These are phyloP conservation scores for Populus hybrid DNA, from an alignment of 441 rosid genomes.

Conservation along the genomic window DNA sequence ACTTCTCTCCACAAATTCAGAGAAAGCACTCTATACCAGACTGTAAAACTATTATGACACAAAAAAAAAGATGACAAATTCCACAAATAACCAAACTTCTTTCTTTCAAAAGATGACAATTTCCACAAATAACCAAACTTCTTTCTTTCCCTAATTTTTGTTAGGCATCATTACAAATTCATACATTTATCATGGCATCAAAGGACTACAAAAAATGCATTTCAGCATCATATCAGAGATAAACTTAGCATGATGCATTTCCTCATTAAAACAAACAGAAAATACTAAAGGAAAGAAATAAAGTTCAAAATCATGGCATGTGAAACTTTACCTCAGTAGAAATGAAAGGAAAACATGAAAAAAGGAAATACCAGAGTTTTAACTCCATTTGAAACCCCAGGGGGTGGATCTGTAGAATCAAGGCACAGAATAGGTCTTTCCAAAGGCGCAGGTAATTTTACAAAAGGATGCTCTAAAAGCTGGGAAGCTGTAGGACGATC, in stretches of 20 bases:
- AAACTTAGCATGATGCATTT: background rate
- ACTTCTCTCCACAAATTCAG: background rate
- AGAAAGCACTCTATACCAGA: background rate
- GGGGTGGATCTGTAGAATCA: conserved; percentile 40
- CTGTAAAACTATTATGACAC: background rate
- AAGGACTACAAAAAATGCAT: background rate
- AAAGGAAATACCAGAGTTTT: conserved; percentile 48
- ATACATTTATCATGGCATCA: background rate
- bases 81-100: background rate
- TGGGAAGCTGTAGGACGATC: conserved; percentile 76
- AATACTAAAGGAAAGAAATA: background rate
- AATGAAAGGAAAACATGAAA: background rate
- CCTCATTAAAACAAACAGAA: background rate
- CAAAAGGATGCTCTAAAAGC: conserved; percentile 85
- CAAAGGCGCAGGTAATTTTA: conserved; percentile 62
- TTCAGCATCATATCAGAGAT: background rate
- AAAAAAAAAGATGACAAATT: background rate
- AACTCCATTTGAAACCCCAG: conserved; percentile 40
- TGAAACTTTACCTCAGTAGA: background rate
- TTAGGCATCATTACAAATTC: background rate
- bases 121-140: background rate
- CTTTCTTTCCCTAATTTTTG: background rate
- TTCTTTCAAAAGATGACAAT: background rate
- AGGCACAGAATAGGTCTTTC: conserved; percentile 51
- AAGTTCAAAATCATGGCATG: background rate